Evolutionary conservation across 441 rosid species (phyloP).

Genomic region (Adansonia grandidieri): DNA sequence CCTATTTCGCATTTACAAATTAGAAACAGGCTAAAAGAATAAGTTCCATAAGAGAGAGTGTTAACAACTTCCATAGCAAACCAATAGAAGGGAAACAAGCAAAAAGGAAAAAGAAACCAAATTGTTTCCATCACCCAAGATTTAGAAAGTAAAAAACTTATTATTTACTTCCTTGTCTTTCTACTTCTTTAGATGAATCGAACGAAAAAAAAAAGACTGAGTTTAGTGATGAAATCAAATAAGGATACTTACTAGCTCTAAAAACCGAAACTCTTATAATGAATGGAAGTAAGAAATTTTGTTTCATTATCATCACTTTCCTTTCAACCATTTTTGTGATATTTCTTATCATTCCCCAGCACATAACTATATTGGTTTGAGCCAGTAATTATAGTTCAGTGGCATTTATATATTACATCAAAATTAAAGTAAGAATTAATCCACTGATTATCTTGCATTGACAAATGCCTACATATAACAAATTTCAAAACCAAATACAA

Average conservation of each 20-base stretch:
- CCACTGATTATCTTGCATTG: not conserved
- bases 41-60: too few relatives aligned
- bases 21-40: too few relatives aligned
- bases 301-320: not conserved
- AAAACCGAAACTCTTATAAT: too few relatives aligned
- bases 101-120: not conserved
- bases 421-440: not conserved
- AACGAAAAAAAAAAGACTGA: not conserved
- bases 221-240: too few relatives aligned
- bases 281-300: not conserved
- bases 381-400: conserved; percentile 8
- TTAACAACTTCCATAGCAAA: not conserved
- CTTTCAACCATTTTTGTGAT: not conserved
- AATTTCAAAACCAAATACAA: conserved; percentile 1
- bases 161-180: not conserved
- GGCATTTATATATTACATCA: not conserved
- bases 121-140: not conserved
- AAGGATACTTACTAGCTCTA: too few relatives aligned
- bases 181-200: not conserved
- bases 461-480: not conserved
- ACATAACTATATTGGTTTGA: not conserved
- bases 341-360: not conserved
- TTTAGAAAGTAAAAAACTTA: not conserved
- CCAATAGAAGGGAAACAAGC: not conserved
- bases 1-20: not conserved